phyloP scores from a whole-genome alignment of 1,284 basidiomycete species.

The Porogramme epimiltina region DNA sequence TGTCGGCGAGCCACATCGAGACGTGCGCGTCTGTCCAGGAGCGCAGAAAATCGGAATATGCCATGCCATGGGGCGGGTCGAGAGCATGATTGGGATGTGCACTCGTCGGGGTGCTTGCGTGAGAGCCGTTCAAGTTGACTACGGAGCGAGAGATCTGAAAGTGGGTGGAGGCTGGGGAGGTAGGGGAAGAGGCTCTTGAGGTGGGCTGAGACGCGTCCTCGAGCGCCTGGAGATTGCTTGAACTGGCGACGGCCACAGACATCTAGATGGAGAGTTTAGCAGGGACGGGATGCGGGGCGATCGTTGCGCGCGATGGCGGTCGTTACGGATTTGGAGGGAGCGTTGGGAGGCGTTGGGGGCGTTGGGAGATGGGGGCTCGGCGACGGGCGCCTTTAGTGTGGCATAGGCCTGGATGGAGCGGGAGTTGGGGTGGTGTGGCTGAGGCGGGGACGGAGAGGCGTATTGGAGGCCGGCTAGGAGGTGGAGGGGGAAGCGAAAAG shows the following conservation, averaged over 20 bases:
- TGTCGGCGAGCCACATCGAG: slow-evolving; percentile 69
- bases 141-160: slow-evolving; percentile 34
- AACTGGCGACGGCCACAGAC: slow-evolving; percentile 45
- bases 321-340: slow-evolving; percentile 12
- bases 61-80: slow-evolving; percentile 59
- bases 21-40: slow-evolving; percentile 74
- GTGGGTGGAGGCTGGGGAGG: slow-evolving; percentile 48
- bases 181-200: slow-evolving; percentile 54
- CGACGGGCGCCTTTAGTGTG: slow-evolving; percentile 17
- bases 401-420: slow-evolving; percentile 24
- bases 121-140: slow-evolving; percentile 27
- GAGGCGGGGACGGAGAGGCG: slow-evolving; percentile 7
- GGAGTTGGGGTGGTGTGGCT: slow-evolving; percentile 3
- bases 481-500: no score
- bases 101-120: slow-evolving; percentile 12
- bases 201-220: slow-evolving; percentile 40
- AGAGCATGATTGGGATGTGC: slow-evolving; percentile 34
- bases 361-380: slow-evolving; percentile 14
- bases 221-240: slow-evolving; percentile 37
- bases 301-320: slow-evolving; percentile 6
- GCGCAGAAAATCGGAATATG: slow-evolving; percentile 63
- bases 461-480: no score
- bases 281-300: not conserved
- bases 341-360: not conserved
- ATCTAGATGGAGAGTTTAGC: slow-evolving; percentile 20